Evolutionary conservation across 1,284 basidiomycete genomes (phyloP).

Genomic region (Apiotrichum mycotoxinovorans): DNA sequence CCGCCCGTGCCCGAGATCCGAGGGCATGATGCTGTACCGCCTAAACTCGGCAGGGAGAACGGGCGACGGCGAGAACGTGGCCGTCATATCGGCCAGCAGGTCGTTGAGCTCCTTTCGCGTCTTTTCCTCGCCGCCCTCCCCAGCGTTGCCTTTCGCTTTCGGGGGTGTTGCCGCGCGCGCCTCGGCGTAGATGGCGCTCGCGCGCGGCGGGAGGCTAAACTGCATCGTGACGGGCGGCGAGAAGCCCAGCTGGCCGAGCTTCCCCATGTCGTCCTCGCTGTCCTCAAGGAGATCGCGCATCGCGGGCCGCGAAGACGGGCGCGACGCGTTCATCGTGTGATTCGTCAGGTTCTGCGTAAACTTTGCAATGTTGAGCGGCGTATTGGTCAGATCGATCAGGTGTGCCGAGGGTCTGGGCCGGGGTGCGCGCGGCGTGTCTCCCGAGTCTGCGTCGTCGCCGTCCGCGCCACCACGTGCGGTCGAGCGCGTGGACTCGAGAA

Average conservation of each 20-base stretch:
- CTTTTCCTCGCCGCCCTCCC: not conserved
- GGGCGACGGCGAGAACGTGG: not conserved
- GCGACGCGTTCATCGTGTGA: not conserved
- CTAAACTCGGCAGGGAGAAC: slow-evolving; percentile 30
- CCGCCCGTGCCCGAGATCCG: slow-evolving; percentile 19
- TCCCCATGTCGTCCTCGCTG: slow-evolving; percentile 38
- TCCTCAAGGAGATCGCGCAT: slow-evolving; percentile 23
- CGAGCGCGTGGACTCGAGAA: not conserved
- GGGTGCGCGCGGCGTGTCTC: not conserved
- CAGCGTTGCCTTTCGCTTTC: not conserved
- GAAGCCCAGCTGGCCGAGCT: slow-evolving; percentile 59
- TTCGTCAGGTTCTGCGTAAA: slow-evolving; percentile 21
- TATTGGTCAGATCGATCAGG: slow-evolving; percentile 60
- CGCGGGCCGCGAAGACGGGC: not conserved
- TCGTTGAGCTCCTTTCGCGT: slow-evolving; percentile 27
- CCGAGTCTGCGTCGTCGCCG: not conserved
- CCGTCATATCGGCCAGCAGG: slow-evolving; percentile 42
- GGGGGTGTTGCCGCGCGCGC: not conserved
- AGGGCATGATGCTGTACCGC: slow-evolving; percentile 39
- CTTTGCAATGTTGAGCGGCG: slow-evolving; percentile 53
- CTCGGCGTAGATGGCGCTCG: slow-evolving; percentile 46
- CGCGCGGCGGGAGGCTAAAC: slow-evolving; percentile 67
- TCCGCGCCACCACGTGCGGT: not conserved
- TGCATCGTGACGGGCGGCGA: slow-evolving; percentile 82
- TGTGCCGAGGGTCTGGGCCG: not conserved